Conservation (phyloP, 306 rosid species). For the Canavalia ensiformis region DNA sequence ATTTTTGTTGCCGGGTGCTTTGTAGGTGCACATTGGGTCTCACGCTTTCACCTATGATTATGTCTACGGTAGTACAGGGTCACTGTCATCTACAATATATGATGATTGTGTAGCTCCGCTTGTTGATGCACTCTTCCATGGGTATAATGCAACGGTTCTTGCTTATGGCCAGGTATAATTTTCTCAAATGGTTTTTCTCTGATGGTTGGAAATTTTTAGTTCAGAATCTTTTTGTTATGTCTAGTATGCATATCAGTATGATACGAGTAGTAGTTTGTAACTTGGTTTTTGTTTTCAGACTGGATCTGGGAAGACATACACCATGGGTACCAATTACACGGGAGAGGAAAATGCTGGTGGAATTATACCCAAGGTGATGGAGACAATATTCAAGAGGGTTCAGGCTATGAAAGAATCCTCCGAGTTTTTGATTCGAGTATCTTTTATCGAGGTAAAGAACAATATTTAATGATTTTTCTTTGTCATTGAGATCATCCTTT, state of each 20-base stretch:
- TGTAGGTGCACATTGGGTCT: conserved; percentile 88
- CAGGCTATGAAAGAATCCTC: conserved; percentile 57
- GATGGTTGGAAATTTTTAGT: not conserved
- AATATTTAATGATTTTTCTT: not conserved
- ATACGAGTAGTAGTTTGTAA: not conserved
- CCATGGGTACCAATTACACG: conserved; percentile 77
- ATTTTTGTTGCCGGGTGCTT: conserved; percentile 15
- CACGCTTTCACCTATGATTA: conserved; percentile 87
- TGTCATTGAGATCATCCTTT: conserved; percentile 5
- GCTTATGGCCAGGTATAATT: conserved; percentile 92
- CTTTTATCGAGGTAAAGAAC: conserved; percentile 88
- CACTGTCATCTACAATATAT: conserved; percentile 61
- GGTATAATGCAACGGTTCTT: conserved; percentile 95
- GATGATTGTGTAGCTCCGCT: conserved; percentile 89
- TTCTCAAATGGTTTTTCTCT: not conserved
- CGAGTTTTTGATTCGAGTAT: conserved; percentile 84
- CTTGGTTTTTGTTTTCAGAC: conserved; percentile 60
- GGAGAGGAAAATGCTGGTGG: conserved; percentile 79
- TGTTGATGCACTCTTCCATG: conserved; percentile 84
- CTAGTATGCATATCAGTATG: not conserved
- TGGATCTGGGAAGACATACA: conserved; percentile 91
- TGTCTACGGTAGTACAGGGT: conserved; percentile 72
- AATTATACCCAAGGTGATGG: conserved; percentile 86
- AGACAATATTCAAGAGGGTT: conserved; percentile 68
- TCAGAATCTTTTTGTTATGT: not conserved